These are phyloP conservation scores for Coccomyxa subellipsoidea DNA, from an alignment of 163 green algal species.

Conservation along the genomic window DNA sequence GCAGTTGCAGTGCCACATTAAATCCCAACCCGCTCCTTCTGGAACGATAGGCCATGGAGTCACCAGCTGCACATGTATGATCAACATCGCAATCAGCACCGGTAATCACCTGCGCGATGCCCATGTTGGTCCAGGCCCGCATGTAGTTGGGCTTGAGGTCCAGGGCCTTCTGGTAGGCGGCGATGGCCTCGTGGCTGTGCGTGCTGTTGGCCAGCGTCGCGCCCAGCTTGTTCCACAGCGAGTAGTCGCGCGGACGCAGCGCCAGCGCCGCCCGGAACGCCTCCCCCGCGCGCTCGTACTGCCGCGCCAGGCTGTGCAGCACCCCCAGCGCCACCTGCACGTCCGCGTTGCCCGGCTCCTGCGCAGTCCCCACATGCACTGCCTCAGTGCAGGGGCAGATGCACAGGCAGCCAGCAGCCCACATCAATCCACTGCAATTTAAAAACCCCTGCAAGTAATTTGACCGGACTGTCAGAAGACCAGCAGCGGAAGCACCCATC, in stretches of 20 bases:
- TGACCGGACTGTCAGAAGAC: too few relatives aligned
- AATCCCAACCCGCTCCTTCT: too few relatives aligned
- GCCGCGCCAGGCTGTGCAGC: slow-evolving; percentile 81
- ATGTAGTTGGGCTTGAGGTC: slow-evolving; percentile 99
- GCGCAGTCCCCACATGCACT: not conserved
- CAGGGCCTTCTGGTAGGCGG: slow-evolving; percentile 79
- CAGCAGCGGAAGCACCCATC: too few relatives aligned
- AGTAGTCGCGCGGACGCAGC: slow-evolving; percentile 80
- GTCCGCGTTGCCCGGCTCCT: slow-evolving; percentile 57
- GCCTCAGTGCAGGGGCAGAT: not conserved
- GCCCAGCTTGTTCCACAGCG: slow-evolving; percentile 97
- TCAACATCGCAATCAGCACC: too few relatives aligned
- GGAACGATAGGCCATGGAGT: too few relatives aligned
- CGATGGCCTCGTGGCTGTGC: slow-evolving; percentile 72
- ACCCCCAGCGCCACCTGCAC: slow-evolving; percentile 87
- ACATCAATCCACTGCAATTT: too few relatives aligned
- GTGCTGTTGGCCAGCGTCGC: slow-evolving; percentile 91
- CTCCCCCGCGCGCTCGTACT: slow-evolving; percentile 76
- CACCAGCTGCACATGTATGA: too few relatives aligned
- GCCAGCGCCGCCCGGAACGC: slow-evolving; percentile 79
- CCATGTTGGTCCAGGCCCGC: slow-evolving; percentile 98
- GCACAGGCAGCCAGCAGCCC: not conserved
- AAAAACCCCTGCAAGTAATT: too few relatives aligned
- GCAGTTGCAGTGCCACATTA: not conserved
- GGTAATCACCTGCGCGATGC: slow-evolving; percentile 81